Conservation (phyloP, 1,139 yeast species). For the Suhomyces coccinellae region DNA sequence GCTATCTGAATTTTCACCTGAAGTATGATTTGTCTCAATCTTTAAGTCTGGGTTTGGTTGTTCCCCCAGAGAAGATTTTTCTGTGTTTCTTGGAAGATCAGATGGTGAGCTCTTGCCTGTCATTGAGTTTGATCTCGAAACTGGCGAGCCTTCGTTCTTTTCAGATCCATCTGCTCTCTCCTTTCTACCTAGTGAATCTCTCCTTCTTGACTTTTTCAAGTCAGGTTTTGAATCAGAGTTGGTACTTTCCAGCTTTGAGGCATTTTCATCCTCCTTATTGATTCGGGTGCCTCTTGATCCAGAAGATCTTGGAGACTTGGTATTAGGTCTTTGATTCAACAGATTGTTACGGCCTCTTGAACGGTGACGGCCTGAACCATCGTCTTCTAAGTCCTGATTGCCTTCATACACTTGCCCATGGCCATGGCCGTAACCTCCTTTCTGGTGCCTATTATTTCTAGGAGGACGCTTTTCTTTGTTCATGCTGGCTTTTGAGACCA, state of each 20-base stretch:
- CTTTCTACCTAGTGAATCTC: conserved; percentile 9
- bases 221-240: neutral
- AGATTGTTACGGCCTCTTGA: conserved; percentile 2
- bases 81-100: neutral
- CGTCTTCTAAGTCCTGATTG: neutral
- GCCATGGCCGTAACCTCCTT: neutral
- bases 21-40: neutral
- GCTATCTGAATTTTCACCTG: neutral
- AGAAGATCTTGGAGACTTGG: conserved; percentile 3
- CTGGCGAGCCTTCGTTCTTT: neutral
- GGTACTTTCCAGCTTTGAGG: neutral
- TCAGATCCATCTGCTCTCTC: conserved; percentile 4
- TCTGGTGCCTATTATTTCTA: neutral
- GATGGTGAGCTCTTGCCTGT: neutral
- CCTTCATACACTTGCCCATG: neutral
- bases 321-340: neutral
- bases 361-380: conserved; percentile 1
- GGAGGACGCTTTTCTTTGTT: conserved; percentile 12
- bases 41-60: neutral
- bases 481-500: conserved; percentile 21
- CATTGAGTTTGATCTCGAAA: neutral
- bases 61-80: neutral
- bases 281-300: neutral
- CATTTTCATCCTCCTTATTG: neutral
- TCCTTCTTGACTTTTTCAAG: neutral